Evolutionary conservation across 116 monocot species (phyloP).

Genomic region (Posidonia oceanica): DNA sequence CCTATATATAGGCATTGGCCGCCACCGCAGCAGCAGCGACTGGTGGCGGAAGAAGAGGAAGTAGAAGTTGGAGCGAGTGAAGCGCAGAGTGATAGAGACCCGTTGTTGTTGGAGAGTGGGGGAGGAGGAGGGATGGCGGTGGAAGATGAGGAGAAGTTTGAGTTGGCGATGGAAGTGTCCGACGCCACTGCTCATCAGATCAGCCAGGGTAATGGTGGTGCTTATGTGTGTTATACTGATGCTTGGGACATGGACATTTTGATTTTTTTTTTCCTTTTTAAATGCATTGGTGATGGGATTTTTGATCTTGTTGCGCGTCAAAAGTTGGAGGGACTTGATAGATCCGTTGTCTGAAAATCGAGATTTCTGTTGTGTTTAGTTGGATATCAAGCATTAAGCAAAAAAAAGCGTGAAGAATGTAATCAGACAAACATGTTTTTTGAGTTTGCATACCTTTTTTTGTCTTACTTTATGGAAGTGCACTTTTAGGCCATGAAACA

Average conservation of each 20-base stretch:
- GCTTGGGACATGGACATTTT: background rate
- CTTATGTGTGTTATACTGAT: background rate
- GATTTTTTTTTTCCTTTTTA: background rate
- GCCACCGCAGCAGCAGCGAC: no score
- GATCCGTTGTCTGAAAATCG: background rate
- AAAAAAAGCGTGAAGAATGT: background rate
- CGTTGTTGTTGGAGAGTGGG: background rate
- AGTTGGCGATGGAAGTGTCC: background rate
- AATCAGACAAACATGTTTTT: no score
- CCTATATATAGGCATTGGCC: no score
- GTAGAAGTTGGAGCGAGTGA: no score
- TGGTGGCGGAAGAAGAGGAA: no score
- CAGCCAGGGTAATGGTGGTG: slow-evolving; percentile 12
- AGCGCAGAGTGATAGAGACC: no score
- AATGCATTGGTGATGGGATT: background rate
- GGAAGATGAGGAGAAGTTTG: slow-evolving; percentile 8
- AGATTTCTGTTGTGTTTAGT: background rate
- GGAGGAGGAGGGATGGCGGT: slow-evolving; percentile 3
- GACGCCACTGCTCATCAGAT: slow-evolving; percentile 32
- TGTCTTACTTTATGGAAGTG: no score
- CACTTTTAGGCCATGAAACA: no score
- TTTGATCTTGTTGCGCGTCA: background rate
- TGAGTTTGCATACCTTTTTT: no score
- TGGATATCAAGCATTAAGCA: no score
- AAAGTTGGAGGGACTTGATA: background rate